These are phyloP conservation scores for Phytophthora nicotianae DNA, from an alignment of 352 stramenopile genomes.

Conservation along the genomic window DNA sequence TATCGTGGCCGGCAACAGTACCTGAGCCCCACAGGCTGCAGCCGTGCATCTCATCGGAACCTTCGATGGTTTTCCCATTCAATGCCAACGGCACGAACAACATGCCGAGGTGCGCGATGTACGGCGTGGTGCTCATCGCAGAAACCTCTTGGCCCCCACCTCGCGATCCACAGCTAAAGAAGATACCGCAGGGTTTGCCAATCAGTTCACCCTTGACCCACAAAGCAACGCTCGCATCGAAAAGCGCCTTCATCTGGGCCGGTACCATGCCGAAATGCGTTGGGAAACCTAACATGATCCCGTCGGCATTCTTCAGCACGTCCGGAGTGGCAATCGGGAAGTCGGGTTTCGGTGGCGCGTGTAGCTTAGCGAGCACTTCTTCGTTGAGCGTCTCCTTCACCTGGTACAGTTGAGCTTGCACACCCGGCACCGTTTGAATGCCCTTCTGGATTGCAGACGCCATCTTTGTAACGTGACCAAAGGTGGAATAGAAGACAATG, in stretches of 20 bases:
- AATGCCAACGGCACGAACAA: constrained; percentile 79
- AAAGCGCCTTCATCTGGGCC: constrained; percentile 85
- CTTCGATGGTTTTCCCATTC: constrained; percentile 24
- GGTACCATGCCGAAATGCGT: constrained; percentile 82
- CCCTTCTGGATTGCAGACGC: constrained; percentile 65
- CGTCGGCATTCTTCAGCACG: constrained; percentile 73
- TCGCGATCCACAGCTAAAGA: constrained; percentile 72
- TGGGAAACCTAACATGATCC: constrained; percentile 82
- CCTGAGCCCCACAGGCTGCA: constrained; percentile 76
- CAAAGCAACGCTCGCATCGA: constrained; percentile 76
- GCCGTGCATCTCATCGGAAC: constrained; percentile 64
- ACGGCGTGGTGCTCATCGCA: constrained; percentile 73
- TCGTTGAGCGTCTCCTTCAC: constrained; percentile 77
- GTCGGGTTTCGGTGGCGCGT: constrained; percentile 65
- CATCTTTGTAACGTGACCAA: constrained; percentile 81
- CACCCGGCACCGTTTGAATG: constrained; percentile 53
- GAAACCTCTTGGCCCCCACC: constrained; percentile 87
- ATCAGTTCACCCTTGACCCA: constrained; percentile 75
- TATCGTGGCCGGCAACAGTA: constrained; percentile 74
- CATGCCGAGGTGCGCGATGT: constrained; percentile 88
- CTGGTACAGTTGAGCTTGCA: constrained; percentile 62
- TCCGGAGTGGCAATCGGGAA: constrained; percentile 61
- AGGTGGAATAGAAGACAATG: constrained; percentile 85
- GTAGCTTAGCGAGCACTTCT: constrained; percentile 74
- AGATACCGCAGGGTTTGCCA: constrained; percentile 82